These are phyloP conservation scores for Backusella morwellensis DNA, from an alignment of 192 early-diverging fungal species.

Conservation along the genomic window DNA sequence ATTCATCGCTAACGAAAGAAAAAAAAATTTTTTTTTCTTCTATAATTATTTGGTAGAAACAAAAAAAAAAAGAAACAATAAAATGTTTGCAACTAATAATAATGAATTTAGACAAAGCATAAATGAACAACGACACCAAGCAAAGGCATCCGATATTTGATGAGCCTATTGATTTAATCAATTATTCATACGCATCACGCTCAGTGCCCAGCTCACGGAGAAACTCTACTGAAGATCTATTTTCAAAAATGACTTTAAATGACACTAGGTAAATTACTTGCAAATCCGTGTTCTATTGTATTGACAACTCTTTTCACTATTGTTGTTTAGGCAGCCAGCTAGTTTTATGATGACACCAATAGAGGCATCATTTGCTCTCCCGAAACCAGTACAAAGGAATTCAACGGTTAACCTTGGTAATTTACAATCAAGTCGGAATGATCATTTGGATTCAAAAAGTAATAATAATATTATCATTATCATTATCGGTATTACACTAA, in stretches of 20 bases:
- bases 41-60: background rate
- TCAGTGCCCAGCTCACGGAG: conserved; percentile 69
- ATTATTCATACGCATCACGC: conserved; percentile 24
- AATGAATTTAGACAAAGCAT: background rate
- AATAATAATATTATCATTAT: background rate
- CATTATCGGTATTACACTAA: background rate
- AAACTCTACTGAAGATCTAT: conserved; percentile 62
- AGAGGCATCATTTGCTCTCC: conserved; percentile 33
- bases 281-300: background rate
- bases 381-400: conserved; percentile 9
- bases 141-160: conserved; percentile 4
- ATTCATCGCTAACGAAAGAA: background rate
- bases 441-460: background rate
- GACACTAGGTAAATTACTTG: background rate
- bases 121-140: background rate
- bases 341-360: conserved; percentile 4
- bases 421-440: background rate
- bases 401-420: background rate
- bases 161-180: conserved; percentile 3
- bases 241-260: conserved; percentile 29
- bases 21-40: background rate
- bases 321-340: conserved; percentile 18
- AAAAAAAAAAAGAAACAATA: background rate
- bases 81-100: no score
- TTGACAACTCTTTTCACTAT: conserved; percentile 12